Evolutionary conservation across 106 monocot species (phyloP), one percentile per base, ranked within the genome.

Genomic region (Allium sativum): DNA sequence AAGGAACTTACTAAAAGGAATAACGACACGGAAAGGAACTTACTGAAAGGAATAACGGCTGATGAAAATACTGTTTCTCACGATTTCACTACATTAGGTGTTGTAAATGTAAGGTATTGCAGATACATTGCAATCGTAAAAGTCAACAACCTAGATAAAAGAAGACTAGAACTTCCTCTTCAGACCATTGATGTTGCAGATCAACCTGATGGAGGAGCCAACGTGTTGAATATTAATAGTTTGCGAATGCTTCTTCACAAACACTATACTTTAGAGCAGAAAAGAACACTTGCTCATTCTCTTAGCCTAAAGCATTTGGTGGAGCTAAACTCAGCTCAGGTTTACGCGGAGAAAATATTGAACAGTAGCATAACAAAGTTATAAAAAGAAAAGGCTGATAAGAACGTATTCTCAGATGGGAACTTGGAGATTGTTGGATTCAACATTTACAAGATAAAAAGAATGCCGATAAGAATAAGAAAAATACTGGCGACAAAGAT

Each of bases 351-450:
- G 69, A 75, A 66, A 20, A 51, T 96, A 52, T 56, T 96, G 47
- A 76, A 69, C 21, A 79, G 82, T 21, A 91, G 96, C 70, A 63
- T 91, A 55, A 44, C 59, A 48, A 75, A 73, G 67, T 87, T 96
- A 53, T 78, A 87, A 73, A 47, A 59, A 46, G 91, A 96, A 22
- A 69, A 85, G 68, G 56, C 44, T 48, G 64, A 70, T 18, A 20
- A 57, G 40, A 80, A 68, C 19, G 55, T 66, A 15, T 89, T 91
- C 56, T 82, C 59, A 81, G 96, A 82, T 96, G 96, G 96, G 96
- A 96, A 78, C 91, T 96, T 61, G 96, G 96, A 45, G 96, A 90
- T 8, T 96, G 96, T 70, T 96, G 96, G 96, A 70, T 91, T 67
- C 96, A 96, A 21, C 96, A 96, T 74, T 78, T 96, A 55, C 91